phyloP scores from a whole-genome alignment of 1,284 basidiomycete genomes.

The Sanghuangporus sanghuang region DNA sequence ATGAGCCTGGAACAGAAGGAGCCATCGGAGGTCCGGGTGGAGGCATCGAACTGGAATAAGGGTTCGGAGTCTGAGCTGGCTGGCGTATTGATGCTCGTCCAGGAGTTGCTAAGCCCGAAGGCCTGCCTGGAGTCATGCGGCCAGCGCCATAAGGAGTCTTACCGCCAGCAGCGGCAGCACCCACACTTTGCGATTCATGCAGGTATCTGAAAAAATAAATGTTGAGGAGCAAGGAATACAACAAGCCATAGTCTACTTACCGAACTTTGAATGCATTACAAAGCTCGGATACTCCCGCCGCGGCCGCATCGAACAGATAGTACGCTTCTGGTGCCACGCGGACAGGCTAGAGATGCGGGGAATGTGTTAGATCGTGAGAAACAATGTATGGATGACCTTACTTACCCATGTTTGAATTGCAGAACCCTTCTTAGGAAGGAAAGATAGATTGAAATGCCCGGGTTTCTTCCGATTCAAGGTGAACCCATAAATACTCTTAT shows the following conservation, averaged over 20 bases:
- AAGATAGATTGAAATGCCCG: conserved; percentile 91
- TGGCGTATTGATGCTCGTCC: conserved; percentile 72
- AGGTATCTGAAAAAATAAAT: conserved; percentile 48
- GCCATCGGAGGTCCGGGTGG: conserved; percentile 14
- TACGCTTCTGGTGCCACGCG: conserved; percentile 88
- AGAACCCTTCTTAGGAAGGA: conserved; percentile 88
- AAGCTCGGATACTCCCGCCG: conserved; percentile 84
- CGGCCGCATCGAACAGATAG: conserved; percentile 82
- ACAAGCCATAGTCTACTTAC: conserved; percentile 33
- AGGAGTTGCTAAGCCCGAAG: conserved; percentile 62
- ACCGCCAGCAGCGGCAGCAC: conserved; percentile 52
- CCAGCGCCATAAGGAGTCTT: conserved; percentile 78
- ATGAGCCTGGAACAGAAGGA: conserved; percentile 1
- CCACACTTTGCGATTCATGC: conserved; percentile 70
- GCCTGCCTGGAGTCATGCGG: conserved; percentile 54
- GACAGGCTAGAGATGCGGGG: conserved; percentile 57
- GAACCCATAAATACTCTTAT: conserved; percentile 95
- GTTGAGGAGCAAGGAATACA: conserved; percentile 18
- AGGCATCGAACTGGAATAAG: conserved; percentile 41
- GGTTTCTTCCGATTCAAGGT: conserved; percentile 86
- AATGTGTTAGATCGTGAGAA: not conserved
- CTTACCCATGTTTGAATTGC: conserved; percentile 89
- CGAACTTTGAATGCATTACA: conserved; percentile 96
- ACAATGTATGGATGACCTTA: not conserved
- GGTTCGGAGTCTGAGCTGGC: conserved; percentile 67